These are phyloP conservation scores for Boletus speciosus DNA, from an alignment of 768 basidiomycete genomes.

Conservation along the genomic window DNA sequence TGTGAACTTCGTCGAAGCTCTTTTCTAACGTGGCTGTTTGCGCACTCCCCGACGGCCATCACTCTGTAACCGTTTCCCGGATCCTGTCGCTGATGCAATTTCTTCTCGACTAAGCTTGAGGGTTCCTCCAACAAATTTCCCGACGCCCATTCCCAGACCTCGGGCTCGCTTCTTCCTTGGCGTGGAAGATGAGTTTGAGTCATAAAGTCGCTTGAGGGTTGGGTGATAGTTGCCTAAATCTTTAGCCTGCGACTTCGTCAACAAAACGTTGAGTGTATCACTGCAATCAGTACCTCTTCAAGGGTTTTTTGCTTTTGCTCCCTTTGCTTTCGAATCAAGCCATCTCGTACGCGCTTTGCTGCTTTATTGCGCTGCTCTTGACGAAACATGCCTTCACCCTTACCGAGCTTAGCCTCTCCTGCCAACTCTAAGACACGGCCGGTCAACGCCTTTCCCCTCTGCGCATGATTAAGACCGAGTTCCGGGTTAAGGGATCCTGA, in stretches of 20 bases:
- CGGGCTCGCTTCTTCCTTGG: conserved; percentile 48
- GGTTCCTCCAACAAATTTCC: conserved; percentile 67
- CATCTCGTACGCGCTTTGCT: conserved; percentile 68
- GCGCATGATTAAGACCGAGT: conserved; percentile 58
- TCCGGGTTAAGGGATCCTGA: conserved; percentile 69
- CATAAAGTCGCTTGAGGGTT: conserved; percentile 64
- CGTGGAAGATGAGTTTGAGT: conserved; percentile 28
- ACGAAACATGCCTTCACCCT: conserved; percentile 63
- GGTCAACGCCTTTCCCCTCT: conserved; percentile 69
- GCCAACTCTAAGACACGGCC: conserved; percentile 75
- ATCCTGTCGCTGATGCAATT: conserved; percentile 39
- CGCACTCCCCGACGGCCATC: background rate
- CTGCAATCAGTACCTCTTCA: conserved; percentile 56
- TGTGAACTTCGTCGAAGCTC: background rate
- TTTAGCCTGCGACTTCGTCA: conserved; percentile 56
- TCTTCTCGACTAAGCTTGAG: conserved; percentile 65
- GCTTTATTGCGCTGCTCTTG: conserved; percentile 66
- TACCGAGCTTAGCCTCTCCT: conserved; percentile 66
- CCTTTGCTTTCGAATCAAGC: conserved; percentile 59
- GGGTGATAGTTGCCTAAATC: conserved; percentile 84
- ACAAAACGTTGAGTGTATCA: background rate
- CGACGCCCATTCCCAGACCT: conserved; percentile 77
- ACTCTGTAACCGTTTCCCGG: conserved; percentile 4
- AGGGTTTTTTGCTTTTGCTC: conserved; percentile 52
- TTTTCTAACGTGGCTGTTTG: conserved; percentile 7